These are phyloP conservation scores for Thelephora terrestris DNA, from an alignment of 1,284 basidiomycete genomes.

Conservation along the genomic window DNA sequence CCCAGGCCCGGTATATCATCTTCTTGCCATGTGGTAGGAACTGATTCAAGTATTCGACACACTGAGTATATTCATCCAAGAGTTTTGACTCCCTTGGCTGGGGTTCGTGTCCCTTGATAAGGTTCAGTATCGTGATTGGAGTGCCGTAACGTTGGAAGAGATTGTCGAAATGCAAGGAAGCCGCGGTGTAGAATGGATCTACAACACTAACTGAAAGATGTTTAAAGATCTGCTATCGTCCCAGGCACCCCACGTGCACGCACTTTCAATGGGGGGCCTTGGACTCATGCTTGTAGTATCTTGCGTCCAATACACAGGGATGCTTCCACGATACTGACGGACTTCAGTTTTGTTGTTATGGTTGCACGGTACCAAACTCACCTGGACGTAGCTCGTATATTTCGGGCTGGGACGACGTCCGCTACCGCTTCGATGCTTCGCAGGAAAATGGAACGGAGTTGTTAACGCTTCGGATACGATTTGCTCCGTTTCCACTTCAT, in stretches of 20 bases:
- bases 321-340: constrained; percentile 82
- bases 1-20: constrained; percentile 93
- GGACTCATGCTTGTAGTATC: constrained; percentile 87
- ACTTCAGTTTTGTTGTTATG: not conserved
- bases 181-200: constrained; percentile 93
- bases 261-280: constrained; percentile 92
- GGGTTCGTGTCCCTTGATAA: constrained; percentile 82
- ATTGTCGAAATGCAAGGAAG: constrained; percentile 89
- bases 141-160: constrained; percentile 87
- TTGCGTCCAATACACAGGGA: constrained; percentile 95
- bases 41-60: constrained; percentile 90
- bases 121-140: constrained; percentile 89
- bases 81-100: constrained; percentile 91
- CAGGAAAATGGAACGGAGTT: constrained; percentile 79
- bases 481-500: constrained; percentile 99
- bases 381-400: constrained; percentile 92
- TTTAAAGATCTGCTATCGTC: constrained; percentile 1
- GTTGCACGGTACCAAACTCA: constrained; percentile 17
- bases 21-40: constrained; percentile 82
- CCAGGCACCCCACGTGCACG: constrained; percentile 20
- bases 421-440: constrained; percentile 22
- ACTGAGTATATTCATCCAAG: constrained; percentile 86
- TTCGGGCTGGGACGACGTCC: constrained; percentile 62
- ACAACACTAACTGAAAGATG: constrained; percentile 70
- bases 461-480: constrained; percentile 91